These are phyloP conservation scores for Picea glauca DNA, from an alignment of 75 land plant species.

Conservation along the genomic window DNA sequence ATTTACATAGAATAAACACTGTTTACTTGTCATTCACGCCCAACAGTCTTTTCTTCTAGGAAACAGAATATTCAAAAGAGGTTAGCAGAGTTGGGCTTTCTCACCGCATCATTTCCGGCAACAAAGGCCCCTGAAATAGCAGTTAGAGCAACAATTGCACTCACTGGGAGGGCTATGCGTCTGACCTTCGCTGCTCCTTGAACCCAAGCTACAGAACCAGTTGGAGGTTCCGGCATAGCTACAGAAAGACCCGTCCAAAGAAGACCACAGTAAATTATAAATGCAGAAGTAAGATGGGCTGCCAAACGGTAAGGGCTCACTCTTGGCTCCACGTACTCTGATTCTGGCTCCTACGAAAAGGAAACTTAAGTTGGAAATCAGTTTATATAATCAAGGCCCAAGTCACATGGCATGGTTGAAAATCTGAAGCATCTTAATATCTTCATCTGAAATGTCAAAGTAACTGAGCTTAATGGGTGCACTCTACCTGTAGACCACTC, in stretches of 20 bases:
- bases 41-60: background rate
- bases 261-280: slow-evolving; percentile 88
- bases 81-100: slow-evolving; percentile 12
- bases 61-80: background rate
- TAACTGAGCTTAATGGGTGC: background rate
- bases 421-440: background rate
- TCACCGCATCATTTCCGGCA: slow-evolving; percentile 99
- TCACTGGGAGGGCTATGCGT: slow-evolving; percentile 69
- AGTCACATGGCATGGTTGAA: background rate
- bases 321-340: slow-evolving; percentile 85
- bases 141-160: slow-evolving; percentile 85
- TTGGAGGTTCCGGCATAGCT: slow-evolving; percentile 76
- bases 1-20: background rate
- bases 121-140: slow-evolving; percentile 99
- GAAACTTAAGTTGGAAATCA: background rate
- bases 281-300: slow-evolving; percentile 92
- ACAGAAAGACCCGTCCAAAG: slow-evolving; percentile 98
- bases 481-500: slow-evolving; percentile 91
- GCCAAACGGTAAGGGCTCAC: slow-evolving; percentile 97
- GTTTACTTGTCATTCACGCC: background rate
- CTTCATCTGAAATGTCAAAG: background rate
- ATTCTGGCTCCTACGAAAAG: slow-evolving; percentile 71
- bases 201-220: slow-evolving; percentile 43
- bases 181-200: slow-evolving; percentile 63
- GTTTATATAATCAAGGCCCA: background rate